Evolutionary conservation across 2,329 filamentous ascomycete genomes (phyloP), one percentile per base, ranked within the genome.

Genomic region (Diaporthe amygdali): DNA sequence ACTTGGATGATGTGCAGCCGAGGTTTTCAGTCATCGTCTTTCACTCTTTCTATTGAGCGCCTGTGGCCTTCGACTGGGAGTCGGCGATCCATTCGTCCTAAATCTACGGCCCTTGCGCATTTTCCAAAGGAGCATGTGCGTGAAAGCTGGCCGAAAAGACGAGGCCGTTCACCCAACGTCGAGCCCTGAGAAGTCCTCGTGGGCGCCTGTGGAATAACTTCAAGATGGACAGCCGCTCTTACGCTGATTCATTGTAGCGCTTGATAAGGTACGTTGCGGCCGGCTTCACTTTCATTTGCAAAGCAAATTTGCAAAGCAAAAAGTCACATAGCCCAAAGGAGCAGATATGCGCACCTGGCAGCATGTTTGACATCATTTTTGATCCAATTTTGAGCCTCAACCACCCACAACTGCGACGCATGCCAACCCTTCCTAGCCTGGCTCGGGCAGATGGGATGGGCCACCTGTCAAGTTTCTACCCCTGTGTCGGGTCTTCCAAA

Each of bases 401-500:
- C 44, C 59, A 32, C 44, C 44, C 14, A 49, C 30, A 20, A 49
- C 30, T n/a, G 20, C 59, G 44, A n/a, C 44, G 32, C 30, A 37
- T 49, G 12, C 30, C 41, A 64, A 37, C 30, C 30, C 32, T 64
- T 37, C 5, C 27, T 37, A 20, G 8, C 32, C n/a, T 44, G 25
- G 32, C 22, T 39, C 17, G 15, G 41, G 30, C 30, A 63, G 32
- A 30, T n/a, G 41, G 32, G 44, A 39, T 34, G 44, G 44, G 14
- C 14, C 59, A 25, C 44, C 59, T 64, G 59, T 64, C 59, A 64
- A 49, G 44, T 64, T 64, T 49, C 59, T 22, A 49, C 44, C 59
- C 59, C 59, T 64, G 59, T 49, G 44, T 64, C 59, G 59, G 25
- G 59, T 49, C 59, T 49, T 64, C 59, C 59, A 64, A 64, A 49